Base-by-base conservation (phyloP, 2,329 filamentous ascomycete genomes). In the Emergomyces pasteurianus region DNA sequence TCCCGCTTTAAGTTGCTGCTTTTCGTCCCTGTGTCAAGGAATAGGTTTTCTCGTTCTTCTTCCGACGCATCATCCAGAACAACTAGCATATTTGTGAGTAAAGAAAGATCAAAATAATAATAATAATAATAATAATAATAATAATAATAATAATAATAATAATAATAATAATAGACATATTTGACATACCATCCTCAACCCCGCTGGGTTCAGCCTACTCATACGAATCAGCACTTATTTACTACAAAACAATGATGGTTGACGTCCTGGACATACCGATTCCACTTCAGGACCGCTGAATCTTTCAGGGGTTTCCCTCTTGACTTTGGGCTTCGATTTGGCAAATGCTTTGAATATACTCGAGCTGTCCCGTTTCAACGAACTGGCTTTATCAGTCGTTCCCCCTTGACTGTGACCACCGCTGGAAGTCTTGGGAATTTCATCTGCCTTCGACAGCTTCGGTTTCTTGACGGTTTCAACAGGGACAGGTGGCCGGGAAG, bases 301-400 rank as follows among this genome's bases (percentile, higher is more conserved):
- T 1, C 76, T 74, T 42, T 74, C 68, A 16, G 75, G 72, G 3
- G 72, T 74, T 71, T 70, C 78, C 64, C 67, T 74, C 69, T 75
- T 80, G 65, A 65, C 65, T 67, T 86, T 89, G 10, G 84, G 79
- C 68, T 83, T 89, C 4, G 85, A 78, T 67, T 85, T 86, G 1
- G 89, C 88, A 71, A 95, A 95, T 0, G 89, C 88, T 63, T 87
- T 86, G 79, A 94, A 90, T 31, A 95, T 83, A 62, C 83, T 60
- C 47, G 86, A 83, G 18, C 77, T 79, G 59, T 83, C 81, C 61
- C 82, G 83, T 68, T 89, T 90, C 2, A 81, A 65, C 6, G 73
- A 70, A 1, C 77, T 68, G 21, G 71, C 61, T 64, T 79, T 80
- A 34, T 58, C 71, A 65, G 63, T 71, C 62, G 63, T 68, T 63